Evolutionary conservation across 1,284 basidiomycete species (phyloP), one percentile per base, ranked within the genome.

Genomic region (Ceratobasidium sp.): DNA sequence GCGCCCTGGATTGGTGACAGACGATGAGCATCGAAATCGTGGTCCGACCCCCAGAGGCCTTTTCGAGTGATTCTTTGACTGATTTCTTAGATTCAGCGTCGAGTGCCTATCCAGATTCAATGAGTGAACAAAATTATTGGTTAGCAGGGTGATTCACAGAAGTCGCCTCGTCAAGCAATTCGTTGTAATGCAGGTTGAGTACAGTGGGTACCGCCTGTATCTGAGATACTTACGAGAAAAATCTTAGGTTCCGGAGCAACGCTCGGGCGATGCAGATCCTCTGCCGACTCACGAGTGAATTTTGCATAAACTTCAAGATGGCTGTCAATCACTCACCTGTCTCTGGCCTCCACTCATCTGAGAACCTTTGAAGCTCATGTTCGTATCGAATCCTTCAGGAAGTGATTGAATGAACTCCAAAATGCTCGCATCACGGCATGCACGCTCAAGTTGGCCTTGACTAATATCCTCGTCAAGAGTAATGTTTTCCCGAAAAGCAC

Each of bases 1-100:
- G 83, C 82, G 68, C 80, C 77, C 69, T 84, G 80, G 69, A 85
- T 85, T 0, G 82, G 82, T 12, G 78, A 79, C 5, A 85, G 75
- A 7, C 84, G 76, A 73, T 85, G 84, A 0, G 84, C 83, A 71
- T 83, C 10, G 82, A 76, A 47, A 80, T 79, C 1, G 79, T 80
- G 6, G 80, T 79, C 50, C 81, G 75, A 1, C 82, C 83, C 70
- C 79, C 78, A 2, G 82, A 78, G 10, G 84, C 84, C 54, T 80
- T 78, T 75, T 86, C 84, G 22, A 86, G 77, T 0, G 84, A 80
- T 42, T 77, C 73, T 65, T 81, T 80, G 0, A 81, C 79, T n/a
- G 76, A 71, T 10, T 76, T 74, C 54, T 82, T 79, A 17, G 69
- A 72, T 68, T 76, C 72, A 29, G 74, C 71, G 60, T 77, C 76